phyloP scores from a whole-genome alignment of 2,329 filamentous ascomycete genomes.

The Ophiosphaerella narmari region DNA sequence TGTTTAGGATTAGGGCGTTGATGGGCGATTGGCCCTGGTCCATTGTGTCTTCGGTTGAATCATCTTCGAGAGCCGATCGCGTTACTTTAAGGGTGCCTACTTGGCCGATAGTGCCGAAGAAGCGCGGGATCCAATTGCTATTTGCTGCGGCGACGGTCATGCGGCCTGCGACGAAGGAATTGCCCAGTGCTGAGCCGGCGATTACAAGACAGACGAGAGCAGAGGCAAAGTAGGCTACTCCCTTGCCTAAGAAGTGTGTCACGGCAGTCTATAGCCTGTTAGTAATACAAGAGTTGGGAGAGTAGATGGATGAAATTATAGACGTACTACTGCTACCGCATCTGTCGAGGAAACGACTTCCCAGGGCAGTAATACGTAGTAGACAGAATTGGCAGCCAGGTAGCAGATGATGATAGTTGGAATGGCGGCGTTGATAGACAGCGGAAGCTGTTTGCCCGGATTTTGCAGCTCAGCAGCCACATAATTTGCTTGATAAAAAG shows the following conservation, averaged over 20 bases:
- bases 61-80: conserved; percentile 8
- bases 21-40: conserved; percentile 45
- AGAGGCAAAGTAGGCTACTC: conserved; percentile 57
- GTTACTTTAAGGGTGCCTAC: conserved; percentile 33
- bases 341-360: conserved; percentile 62
- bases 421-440: conserved; percentile 66
- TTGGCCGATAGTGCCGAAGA: conserved; percentile 35
- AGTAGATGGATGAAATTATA: neutral
- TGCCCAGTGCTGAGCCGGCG: conserved; percentile 64
- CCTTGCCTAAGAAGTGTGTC: conserved; percentile 58
- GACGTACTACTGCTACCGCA: conserved; percentile 64
- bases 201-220: conserved; percentile 65
- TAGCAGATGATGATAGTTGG: conserved; percentile 66
- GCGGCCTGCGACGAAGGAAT: conserved; percentile 66
- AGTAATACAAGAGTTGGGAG: neutral
- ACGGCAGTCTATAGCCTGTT: conserved; percentile 32
- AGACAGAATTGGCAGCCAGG: conserved; percentile 63
- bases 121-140: conserved; percentile 37
- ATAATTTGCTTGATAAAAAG: conserved; percentile 38
- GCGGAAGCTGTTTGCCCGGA: conserved; percentile 54
- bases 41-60: conserved; percentile 26
- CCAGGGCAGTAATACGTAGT: conserved; percentile 68
- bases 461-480: conserved; percentile 43
- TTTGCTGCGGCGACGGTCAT: conserved; percentile 64
- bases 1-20: conserved; percentile 42